Percentiles rank a stretch among this genome's conserved stretches.
Evolutionary conservation across 768 basidiomycete species (phyloP).

Genomic region (Pisolithus sp.): DNA sequence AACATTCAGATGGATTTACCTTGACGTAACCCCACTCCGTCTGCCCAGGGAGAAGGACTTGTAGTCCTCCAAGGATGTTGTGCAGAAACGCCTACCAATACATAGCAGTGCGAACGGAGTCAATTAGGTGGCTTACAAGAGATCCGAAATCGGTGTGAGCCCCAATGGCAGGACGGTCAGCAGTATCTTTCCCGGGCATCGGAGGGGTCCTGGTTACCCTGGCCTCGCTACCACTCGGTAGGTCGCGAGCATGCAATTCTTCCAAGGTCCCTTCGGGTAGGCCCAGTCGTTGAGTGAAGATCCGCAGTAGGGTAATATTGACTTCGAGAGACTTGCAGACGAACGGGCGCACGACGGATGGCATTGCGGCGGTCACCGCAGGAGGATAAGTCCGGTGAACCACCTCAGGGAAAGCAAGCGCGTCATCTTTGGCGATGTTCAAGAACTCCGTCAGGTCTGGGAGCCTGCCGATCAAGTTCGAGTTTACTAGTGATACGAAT

Average conservation of each 20-base stretch:
- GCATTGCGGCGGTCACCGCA: conserved; percentile 46
- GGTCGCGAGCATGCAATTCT: conserved; percentile 36
- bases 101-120: not conserved
- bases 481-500: not conserved
- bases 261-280: conserved; percentile 45
- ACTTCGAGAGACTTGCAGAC: conserved; percentile 51
- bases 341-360: conserved; percentile 45
- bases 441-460: conserved; percentile 56
- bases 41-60: conserved; percentile 56
- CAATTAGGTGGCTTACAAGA: conserved; percentile 34
- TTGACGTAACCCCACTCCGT: conserved; percentile 65
- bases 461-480: conserved; percentile 9
- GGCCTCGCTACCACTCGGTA: conserved; percentile 52
- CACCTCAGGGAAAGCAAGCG: conserved; percentile 48
- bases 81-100: conserved; percentile 45
- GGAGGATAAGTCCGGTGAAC: conserved; percentile 53
- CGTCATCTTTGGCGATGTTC: conserved; percentile 67
- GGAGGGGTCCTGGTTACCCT: conserved; percentile 48
- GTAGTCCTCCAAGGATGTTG: conserved; percentile 64
- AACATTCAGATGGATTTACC: conserved; percentile 24
- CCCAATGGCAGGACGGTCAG: conserved; percentile 43
- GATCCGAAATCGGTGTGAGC: conserved; percentile 74
- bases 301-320: conserved; percentile 43
- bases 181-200: conserved; percentile 17
- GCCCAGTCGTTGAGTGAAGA: conserved; percentile 53